phyloP scores from a whole-genome alignment of 164 flowering plant species.

The Magnolia kwangsiensis region DNA sequence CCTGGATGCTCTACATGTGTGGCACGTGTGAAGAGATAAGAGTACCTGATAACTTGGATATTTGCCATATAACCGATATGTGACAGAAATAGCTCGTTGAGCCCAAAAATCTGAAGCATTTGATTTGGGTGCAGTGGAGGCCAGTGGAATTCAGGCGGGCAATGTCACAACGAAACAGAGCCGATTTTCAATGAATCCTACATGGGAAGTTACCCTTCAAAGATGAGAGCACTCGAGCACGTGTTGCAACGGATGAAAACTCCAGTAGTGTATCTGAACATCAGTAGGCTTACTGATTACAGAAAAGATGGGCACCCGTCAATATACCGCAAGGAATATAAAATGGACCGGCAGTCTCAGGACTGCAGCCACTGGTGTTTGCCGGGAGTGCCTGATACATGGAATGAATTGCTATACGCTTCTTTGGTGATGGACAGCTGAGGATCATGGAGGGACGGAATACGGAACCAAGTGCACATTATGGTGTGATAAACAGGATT shows the following conservation, averaged over 20 bases:
- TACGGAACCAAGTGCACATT: neutral
- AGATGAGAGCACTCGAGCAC: conserved; percentile 60
- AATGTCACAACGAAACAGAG: conserved; percentile 65
- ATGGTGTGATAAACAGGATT: neutral
- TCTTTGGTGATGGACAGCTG: conserved; percentile 43
- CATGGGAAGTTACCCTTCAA: conserved; percentile 54
- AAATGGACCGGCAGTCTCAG: conserved; percentile 44
- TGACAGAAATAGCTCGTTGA: neutral
- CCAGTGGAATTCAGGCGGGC: conserved; percentile 89
- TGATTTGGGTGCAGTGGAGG: conserved; percentile 62
- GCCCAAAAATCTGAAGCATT: neutral
- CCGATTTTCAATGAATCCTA: conserved; percentile 56
- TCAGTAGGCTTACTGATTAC: conserved; percentile 71
- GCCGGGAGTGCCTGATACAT: conserved; percentile 86
- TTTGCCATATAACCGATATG: neutral
- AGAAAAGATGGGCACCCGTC: conserved; percentile 87
- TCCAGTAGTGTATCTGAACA: conserved; percentile 59
- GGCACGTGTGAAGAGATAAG: no score
- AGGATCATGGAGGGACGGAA: conserved; percentile 2
- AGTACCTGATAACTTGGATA: neutral
- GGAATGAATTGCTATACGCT: conserved; percentile 80
- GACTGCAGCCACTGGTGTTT: conserved; percentile 96
- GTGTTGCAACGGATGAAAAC: conserved; percentile 54
- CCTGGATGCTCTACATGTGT: no score
- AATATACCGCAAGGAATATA: conserved; percentile 53